Conservation (phyloP, 495 filamentous ascomycete genomes). For the Apiosordaria backusii region DNA sequence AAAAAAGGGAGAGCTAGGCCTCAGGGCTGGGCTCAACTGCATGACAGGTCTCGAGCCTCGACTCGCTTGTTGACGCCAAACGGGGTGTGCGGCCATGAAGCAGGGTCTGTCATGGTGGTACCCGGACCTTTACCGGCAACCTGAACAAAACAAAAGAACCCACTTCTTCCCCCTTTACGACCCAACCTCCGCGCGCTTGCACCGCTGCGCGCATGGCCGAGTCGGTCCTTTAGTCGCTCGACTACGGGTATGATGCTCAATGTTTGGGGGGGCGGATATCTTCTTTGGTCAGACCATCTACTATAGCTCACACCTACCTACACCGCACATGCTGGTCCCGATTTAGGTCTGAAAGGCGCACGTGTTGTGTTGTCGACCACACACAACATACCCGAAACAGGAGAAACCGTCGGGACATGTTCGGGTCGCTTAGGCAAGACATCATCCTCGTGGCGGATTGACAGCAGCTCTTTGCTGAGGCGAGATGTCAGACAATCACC, state of each 20-base stretch:
- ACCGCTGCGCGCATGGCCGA: conserved; percentile 20
- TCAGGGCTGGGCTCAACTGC: neutral
- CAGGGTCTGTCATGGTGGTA: neutral
- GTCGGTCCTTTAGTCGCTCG: conserved; percentile 27
- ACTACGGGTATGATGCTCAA: neutral
- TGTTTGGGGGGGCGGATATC: neutral
- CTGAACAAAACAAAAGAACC: neutral
- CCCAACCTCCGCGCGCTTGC: conserved; percentile 22
- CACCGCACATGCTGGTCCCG: neutral
- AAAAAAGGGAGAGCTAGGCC: neutral
- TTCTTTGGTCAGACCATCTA: neutral
- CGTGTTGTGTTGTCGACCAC: neutral
- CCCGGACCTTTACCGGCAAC: neutral
- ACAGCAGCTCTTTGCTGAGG: neutral
- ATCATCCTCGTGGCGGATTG: neutral
- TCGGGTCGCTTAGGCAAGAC: neutral
- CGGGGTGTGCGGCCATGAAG: neutral
- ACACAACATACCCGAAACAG: neutral
- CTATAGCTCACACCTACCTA: neutral
- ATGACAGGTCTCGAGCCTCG: neutral
- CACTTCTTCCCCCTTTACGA: conserved; percentile 7
- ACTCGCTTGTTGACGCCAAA: conserved; percentile 1
- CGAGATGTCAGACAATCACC: neutral
- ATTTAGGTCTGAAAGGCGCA: neutral
- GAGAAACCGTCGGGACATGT: neutral